phyloP scores from a whole-genome alignment of 768 basidiomycete genomes.

The Hericium rajendrae region DNA sequence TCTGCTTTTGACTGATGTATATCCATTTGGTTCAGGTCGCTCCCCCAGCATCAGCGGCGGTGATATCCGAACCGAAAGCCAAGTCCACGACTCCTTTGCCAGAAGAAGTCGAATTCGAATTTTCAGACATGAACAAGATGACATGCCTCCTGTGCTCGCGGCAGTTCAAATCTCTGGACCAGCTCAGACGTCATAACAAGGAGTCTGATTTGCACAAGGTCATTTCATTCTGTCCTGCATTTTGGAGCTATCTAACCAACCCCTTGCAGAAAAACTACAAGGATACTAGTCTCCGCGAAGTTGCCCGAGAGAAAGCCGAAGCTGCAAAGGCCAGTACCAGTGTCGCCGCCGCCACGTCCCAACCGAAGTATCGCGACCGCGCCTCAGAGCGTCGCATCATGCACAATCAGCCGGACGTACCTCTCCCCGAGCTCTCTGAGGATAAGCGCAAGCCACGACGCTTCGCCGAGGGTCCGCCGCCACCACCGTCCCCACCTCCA shows the following conservation, averaged over 20 bases:
- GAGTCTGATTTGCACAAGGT: constrained; percentile 96
- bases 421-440: constrained; percentile 46
- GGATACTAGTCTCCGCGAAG: constrained; percentile 60
- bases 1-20: not conserved
- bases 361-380: constrained; percentile 84
- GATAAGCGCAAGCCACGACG: constrained; percentile 32
- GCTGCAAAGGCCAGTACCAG: constrained; percentile 31
- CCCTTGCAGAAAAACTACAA: constrained; percentile 73
- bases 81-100: no score
- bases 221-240: constrained; percentile 19
- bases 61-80: no score
- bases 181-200: constrained; percentile 81
- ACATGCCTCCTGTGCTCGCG: constrained; percentile 88
- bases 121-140: constrained; percentile 62
- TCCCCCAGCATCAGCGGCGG: not conserved
- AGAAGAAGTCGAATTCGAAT: constrained; percentile 64
- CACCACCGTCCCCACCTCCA: constrained; percentile 52
- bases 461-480: constrained; percentile 50
- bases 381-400: constrained; percentile 85
- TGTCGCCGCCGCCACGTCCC: constrained; percentile 27
- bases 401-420: constrained; percentile 88
- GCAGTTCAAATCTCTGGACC: constrained; percentile 83
- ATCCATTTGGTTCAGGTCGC: not conserved
- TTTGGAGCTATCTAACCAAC: not conserved
- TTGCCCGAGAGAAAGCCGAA: constrained; percentile 58